phyloP scores from a whole-genome alignment of 305 asterid species.

The Fraxinus xanthoxyloides region DNA sequence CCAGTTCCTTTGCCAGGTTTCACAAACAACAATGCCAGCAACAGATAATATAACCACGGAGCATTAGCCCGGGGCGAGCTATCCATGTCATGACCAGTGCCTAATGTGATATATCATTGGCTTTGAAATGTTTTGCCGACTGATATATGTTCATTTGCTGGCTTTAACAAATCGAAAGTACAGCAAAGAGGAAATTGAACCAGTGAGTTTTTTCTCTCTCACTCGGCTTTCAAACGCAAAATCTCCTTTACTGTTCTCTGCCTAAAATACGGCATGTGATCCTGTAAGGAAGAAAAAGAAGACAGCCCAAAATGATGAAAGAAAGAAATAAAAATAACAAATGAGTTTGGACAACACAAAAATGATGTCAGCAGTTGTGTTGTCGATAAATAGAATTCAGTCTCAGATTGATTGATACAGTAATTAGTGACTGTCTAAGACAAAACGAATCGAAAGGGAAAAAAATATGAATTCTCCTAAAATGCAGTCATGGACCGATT shows the following conservation, averaged over 20 bases:
- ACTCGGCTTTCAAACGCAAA: conserved; percentile 59
- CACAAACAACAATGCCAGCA: conserved; percentile 7
- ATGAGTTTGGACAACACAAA: neutral
- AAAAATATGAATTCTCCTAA: neutral
- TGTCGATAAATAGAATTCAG: neutral
- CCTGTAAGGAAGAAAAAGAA: conserved; percentile 30
- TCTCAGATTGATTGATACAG: neutral
- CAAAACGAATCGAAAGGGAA: neutral
- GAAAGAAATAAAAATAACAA: neutral
- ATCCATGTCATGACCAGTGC: neutral
- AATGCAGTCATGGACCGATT: neutral
- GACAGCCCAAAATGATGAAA: neutral
- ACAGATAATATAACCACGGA: neutral
- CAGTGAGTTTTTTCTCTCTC: conserved; percentile 16
- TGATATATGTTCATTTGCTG: neutral
- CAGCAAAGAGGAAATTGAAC: conserved; percentile 5
- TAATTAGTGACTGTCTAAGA: neutral
- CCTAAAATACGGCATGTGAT: conserved; percentile 72
- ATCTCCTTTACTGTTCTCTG: conserved; percentile 69
- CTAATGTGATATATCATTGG: neutral
- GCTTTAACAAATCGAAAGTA: neutral
- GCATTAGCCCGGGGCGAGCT: neutral
- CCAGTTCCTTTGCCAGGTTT: neutral
- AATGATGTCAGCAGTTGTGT: neutral
- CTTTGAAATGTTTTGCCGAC: neutral